phyloP scores from a whole-genome alignment of 2,329 filamentous ascomycete genomes.

The Trichophyton simii region DNA sequence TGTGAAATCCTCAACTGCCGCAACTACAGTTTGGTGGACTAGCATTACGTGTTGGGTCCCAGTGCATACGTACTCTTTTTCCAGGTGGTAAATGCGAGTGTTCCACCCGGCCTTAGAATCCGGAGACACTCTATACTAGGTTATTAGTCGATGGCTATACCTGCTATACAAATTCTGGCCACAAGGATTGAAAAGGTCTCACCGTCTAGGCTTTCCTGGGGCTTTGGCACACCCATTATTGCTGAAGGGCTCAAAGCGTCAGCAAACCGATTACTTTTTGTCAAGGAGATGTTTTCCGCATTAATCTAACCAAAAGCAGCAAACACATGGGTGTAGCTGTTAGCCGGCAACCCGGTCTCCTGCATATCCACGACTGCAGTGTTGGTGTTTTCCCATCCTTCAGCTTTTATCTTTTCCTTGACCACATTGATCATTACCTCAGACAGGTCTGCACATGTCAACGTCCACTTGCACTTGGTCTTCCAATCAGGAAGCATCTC shows the following conservation, averaged over 20 bases:
- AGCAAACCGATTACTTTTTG: neutral
- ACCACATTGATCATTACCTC: constrained; percentile 7
- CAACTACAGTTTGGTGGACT: neutral
- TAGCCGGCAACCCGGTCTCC: neutral
- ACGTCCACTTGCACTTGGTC: neutral
- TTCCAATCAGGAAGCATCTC: constrained; percentile 6
- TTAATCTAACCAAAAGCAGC: constrained; percentile 5
- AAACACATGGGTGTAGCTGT: constrained; percentile 7
- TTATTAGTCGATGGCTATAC: neutral
- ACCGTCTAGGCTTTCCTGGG: constrained; percentile 5
- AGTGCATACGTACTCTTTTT: constrained; percentile 5
- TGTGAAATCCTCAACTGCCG: too few relatives aligned
- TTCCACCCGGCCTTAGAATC: constrained; percentile 7
- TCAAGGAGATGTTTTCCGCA: neutral
- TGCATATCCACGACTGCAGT: constrained; percentile 5
- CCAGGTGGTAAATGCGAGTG: constrained; percentile 8
- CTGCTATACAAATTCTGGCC: neutral
- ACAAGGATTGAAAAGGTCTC: neutral
- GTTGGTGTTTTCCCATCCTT: constrained; percentile 5
- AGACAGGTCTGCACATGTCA: constrained; percentile 9
- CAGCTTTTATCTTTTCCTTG: constrained; percentile 2
- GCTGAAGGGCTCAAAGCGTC: neutral
- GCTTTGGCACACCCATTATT: constrained; percentile 5
- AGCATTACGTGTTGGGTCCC: neutral
- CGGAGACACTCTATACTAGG: constrained; percentile 6